Percentiles rank a stretch among this genome's conserved stretches.
Conservation (phyloP, 768 basidiomycete genomes). For the Pleurotus tuoliensis region DNA sequence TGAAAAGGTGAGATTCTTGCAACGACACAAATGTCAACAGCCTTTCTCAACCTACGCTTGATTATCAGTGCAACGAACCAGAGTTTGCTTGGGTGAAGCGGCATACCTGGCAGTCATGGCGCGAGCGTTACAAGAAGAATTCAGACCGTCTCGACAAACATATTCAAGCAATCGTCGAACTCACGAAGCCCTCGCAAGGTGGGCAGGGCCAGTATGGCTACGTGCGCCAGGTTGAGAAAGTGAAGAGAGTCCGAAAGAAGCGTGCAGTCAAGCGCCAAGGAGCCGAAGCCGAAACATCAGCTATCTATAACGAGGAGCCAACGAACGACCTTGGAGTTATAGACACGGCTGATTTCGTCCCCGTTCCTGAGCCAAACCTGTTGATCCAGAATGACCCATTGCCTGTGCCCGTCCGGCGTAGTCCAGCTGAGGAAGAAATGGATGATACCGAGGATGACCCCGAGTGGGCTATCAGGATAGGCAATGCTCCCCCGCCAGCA, state of each 20-base stretch:
- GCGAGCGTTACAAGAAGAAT: conserved; percentile 87
- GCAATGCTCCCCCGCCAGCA: conserved; percentile 56
- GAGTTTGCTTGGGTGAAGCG: conserved; percentile 77
- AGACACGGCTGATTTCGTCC: not conserved
- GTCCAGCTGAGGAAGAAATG: conserved; percentile 64
- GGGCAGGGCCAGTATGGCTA: conserved; percentile 84
- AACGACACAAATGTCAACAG: too few relatives aligned
- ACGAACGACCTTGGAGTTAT: not conserved
- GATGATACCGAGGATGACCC: conserved; percentile 52
- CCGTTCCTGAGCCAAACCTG: not conserved
- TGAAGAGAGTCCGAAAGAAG: conserved; percentile 52
- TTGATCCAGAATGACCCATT: not conserved
- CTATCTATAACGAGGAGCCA: not conserved
- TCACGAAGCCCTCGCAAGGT: conserved; percentile 63
- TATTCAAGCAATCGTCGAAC: conserved; percentile 64
- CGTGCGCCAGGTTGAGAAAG: conserved; percentile 67
- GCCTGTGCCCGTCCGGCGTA: conserved; percentile 13
- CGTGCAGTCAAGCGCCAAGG: conserved; percentile 28
- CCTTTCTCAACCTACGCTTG: too few relatives aligned
- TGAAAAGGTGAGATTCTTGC: too few relatives aligned
- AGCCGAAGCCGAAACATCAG: conserved; percentile 13
- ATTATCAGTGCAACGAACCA: conserved; percentile 53
- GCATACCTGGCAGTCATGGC: conserved; percentile 90
- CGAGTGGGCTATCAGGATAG: conserved; percentile 67
- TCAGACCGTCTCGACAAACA: conserved; percentile 58